Base-by-base conservation (phyloP, 2,329 filamentous ascomycete species). In the Phialocephala sp. region DNA sequence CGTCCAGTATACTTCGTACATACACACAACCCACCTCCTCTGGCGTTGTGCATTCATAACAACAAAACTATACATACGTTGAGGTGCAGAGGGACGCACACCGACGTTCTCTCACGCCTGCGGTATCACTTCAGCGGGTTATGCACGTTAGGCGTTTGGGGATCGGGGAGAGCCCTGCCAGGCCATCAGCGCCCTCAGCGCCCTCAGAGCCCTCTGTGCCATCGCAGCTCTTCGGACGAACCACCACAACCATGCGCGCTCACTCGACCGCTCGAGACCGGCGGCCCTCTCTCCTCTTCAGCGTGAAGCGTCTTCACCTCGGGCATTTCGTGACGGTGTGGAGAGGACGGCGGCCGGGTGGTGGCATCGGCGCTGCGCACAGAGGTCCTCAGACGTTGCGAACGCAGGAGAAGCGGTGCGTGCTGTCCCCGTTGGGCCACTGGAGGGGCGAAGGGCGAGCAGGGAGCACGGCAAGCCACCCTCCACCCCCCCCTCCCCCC, bases 351-450 rank as follows among this genome's bases (percentile, higher is more conserved):
- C 50, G 24, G 22, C 43, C 18, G 15, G 18, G 15, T 47, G 43
- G 43, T 47, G 43, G 43, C 43, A 47, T 47, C 43, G 43, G 12
- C 43, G 18, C 36, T 45, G 50, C 39, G 62, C 62, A 64, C 62
- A 64, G 57, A 64, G 36, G 15, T 35, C n/a, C 47, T 65, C 58
- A 43, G 63, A 65, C 63, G 32, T 61, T 60, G 47, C 27, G 24
- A 14, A 50, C 27, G 50, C 41, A 57, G n/a, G 43, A 60, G 59
- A 65, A 59, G 59, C 50, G 63, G 63, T 59, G 36, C 59, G 54
- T 62, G 59, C 59, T 24, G 52, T 9, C 15, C 24, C 20, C 45
- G n/a, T 12, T 50, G 4, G 22, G 24, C 45, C 45, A 32, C 22
- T 54, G 50, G 45, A n/a, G 22, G 45, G n/a, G n/a, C 45, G 45